These are phyloP conservation scores for Marasmius sp. DNA, from an alignment of 1,284 basidiomycete genomes.

Conservation along the genomic window DNA sequence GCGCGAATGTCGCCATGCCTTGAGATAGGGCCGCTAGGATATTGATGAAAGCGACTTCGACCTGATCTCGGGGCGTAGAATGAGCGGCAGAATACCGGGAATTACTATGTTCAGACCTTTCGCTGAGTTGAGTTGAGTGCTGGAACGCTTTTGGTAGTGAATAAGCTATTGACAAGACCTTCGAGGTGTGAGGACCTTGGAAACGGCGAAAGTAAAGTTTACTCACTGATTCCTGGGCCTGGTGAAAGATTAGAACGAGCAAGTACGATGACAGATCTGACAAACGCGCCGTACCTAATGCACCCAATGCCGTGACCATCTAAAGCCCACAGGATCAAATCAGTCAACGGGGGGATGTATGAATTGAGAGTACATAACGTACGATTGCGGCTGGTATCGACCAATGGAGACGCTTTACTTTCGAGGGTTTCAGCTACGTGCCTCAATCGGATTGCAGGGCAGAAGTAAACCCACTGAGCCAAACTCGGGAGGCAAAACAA, in stretches of 20 bases:
- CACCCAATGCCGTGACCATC: background rate
- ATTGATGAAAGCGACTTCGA: slow-evolving; percentile 1
- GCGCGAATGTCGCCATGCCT: background rate
- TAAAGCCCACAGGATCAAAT: background rate
- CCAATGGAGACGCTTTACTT: background rate
- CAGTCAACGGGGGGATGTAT: background rate
- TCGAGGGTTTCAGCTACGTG: background rate
- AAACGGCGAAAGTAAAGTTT: too few species aligned
- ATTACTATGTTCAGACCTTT: background rate
- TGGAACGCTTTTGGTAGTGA: too few species aligned
- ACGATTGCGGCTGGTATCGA: background rate
- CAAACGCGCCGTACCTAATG: too few species aligned
- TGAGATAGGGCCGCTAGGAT: background rate
- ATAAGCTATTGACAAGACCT: too few species aligned
- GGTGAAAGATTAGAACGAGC: too few species aligned
- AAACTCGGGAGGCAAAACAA: background rate
- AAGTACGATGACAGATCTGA: too few species aligned
- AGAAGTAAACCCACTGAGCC: background rate
- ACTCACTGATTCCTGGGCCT: too few species aligned
- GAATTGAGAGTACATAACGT: background rate
- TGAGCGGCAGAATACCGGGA: background rate
- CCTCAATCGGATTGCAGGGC: background rate
- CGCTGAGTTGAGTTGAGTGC: background rate
- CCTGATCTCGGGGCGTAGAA: background rate
- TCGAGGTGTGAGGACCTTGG: too few species aligned